Conservation (phyloP, 352 stramenopile species). For the Thalassiosira allenii region DNA sequence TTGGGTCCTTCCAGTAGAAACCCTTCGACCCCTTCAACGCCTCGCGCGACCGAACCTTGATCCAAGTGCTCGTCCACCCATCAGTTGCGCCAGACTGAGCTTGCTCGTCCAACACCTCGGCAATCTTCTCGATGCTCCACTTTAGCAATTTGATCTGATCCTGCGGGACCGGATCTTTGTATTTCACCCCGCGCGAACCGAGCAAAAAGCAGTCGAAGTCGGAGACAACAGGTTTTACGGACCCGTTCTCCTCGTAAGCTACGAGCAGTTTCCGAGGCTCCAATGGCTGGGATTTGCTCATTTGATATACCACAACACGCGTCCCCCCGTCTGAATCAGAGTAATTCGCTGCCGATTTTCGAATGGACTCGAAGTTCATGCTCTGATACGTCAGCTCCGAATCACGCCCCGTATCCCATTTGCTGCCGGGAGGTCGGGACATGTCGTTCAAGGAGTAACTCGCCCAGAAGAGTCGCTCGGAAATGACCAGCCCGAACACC, state of each 20-base stretch:
- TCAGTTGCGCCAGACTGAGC: conserved; percentile 19
- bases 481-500: conserved; percentile 40
- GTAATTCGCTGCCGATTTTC: conserved; percentile 17
- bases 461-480: conserved; percentile 53
- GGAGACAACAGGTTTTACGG: conserved; percentile 69
- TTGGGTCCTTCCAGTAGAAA: conserved; percentile 53
- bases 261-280: conserved; percentile 62
- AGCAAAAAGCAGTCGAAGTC: conserved; percentile 80
- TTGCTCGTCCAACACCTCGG: conserved; percentile 52
- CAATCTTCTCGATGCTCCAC: conserved; percentile 66
- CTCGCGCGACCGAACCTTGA: conserved; percentile 59
- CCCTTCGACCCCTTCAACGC: no score
- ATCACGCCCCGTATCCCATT: conserved; percentile 39
- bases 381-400: conserved; percentile 25
- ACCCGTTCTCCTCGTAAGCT: conserved; percentile 69
- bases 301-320: conserved; percentile 44
- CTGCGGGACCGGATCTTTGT: conserved; percentile 57
- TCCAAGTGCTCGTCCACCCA: conserved; percentile 68
- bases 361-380: conserved; percentile 65
- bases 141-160: conserved; percentile 72
- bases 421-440: conserved; percentile 26
- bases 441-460: conserved; percentile 48
- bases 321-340: no score
- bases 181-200: conserved; percentile 61
- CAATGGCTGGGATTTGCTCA: conserved; percentile 36